Base-by-base conservation (phyloP, 2,329 filamentous ascomycete species). In the Chrysoporthe puriensis region DNA sequence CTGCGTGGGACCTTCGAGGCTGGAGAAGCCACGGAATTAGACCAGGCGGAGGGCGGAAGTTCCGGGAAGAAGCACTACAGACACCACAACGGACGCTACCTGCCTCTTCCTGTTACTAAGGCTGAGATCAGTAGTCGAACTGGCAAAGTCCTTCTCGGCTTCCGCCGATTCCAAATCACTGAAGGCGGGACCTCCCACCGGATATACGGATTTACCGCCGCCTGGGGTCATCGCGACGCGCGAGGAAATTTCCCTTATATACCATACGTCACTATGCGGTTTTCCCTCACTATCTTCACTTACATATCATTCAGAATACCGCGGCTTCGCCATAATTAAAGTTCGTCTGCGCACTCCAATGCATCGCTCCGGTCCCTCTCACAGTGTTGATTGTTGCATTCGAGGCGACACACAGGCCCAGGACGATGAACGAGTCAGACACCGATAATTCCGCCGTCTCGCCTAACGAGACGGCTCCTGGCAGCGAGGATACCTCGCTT, bases 121-220 rank as follows among this genome's bases (percentile, higher is more conserved):
- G 6, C 14, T 4, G 14, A 54, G 9, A 54, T 16, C 26, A 21
- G 7, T 52, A 2, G 26, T 4, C 13, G 9, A 9, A 32, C 14
- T 54, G 4, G 21, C 13, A 5, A 4, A 26, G 13, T 14, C 48
- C 3, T 4, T 52, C 46, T n/a, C 14, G 3, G 21, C 21, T 52
- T 13, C 26, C 11, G 5, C 48, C 14, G 2, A 52, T 32, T 26
- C 9, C 13, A 16, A 18, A 14, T 54, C 3, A 14, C 16, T 34
- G 21, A 21, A 6, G n/a, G n/a, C 11, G 9, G 7, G 11, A 18
- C 2, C 34, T 40, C 16, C 34, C 18, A 4, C 11, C 57, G 57
- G 57, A 44, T 44, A 32, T 59, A 59, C 57, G 57, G 57, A 59
- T 43, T 59, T 40, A 43, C 40, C n/a, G 40, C 21, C 16, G 40